Percentiles rank a stretch among this genome's conserved stretches.
phyloP scores from a whole-genome alignment of 345 rosid species.

The Hypericum perforatum region DNA sequence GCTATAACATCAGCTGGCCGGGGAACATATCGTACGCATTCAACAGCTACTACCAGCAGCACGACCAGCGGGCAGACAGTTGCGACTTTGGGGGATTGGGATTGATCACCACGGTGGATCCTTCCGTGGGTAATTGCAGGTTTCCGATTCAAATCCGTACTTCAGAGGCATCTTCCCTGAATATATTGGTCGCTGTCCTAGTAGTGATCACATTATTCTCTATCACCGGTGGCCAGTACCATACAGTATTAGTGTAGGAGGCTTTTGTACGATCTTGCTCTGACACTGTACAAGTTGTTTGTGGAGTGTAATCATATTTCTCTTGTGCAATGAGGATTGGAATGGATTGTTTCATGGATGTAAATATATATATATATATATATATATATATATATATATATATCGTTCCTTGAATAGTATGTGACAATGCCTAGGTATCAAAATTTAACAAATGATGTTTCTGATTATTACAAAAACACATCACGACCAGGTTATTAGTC shows the following conservation, averaged over 20 bases:
- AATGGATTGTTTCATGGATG: too few relatives aligned
- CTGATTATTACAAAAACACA: too few relatives aligned
- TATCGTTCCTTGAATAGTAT: too few relatives aligned
- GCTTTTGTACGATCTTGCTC: too few relatives aligned
- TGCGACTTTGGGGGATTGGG: constrained; percentile 84
- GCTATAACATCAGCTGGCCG: constrained; percentile 69
- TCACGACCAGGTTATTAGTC: too few relatives aligned
- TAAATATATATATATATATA: too few relatives aligned
- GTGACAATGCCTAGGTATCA: too few relatives aligned
- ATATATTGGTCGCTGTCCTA: constrained; percentile 14
- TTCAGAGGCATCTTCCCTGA: constrained; percentile 30
- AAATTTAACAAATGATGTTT: too few relatives aligned
- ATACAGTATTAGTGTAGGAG: background rate
- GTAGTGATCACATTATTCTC: background rate
- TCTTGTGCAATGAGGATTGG: too few relatives aligned
- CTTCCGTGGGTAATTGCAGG: constrained; percentile 54
- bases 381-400: too few relatives aligned
- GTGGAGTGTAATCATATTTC: too few relatives aligned
- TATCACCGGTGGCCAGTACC: background rate
- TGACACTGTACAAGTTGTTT: too few relatives aligned
- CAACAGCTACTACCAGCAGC: constrained; percentile 81
- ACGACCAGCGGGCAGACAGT: constrained; percentile 59
- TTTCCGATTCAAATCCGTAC: constrained; percentile 45
- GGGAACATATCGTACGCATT: constrained; percentile 73
- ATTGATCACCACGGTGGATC: constrained; percentile 75